phyloP scores from a whole-genome alignment of 176 grass and related monocot species.

The Miscanthus lutarioriparius region DNA sequence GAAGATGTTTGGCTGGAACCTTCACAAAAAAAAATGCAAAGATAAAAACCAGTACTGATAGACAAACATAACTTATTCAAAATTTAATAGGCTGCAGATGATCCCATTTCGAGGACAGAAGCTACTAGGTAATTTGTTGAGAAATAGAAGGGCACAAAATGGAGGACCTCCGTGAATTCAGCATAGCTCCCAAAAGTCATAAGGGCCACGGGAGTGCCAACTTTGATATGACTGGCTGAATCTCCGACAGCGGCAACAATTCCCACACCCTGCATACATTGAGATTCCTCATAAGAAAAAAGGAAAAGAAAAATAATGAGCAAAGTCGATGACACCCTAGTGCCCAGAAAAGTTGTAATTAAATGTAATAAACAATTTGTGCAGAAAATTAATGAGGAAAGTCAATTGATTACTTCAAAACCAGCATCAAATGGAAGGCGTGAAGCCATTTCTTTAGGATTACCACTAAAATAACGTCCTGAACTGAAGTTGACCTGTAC shows the following conservation, averaged over 20 bases:
- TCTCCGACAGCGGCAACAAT: slow-evolving; percentile 89
- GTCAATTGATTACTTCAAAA: slow-evolving; percentile 70
- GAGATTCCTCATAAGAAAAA: slow-evolving; percentile 9
- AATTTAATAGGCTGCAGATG: slow-evolving; percentile 12
- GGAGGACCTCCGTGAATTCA: slow-evolving; percentile 72
- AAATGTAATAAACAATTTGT: neutral
- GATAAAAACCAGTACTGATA: slow-evolving; percentile 20
- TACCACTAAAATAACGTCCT: slow-evolving; percentile 81
- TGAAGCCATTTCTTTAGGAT: slow-evolving; percentile 61
- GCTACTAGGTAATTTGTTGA: slow-evolving; percentile 16
- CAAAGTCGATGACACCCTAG: neutral
- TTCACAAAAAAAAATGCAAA: slow-evolving; percentile 53
- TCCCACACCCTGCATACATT: slow-evolving; percentile 78
- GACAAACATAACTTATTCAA: neutral
- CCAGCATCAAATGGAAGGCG: slow-evolving; percentile 95
- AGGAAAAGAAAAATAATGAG: neutral
- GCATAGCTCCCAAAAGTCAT: slow-evolving; percentile 98
- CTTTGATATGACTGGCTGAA: slow-evolving; percentile 75
- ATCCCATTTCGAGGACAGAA: slow-evolving; percentile 9
- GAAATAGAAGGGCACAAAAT: slow-evolving; percentile 32
- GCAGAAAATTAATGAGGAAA: neutral
- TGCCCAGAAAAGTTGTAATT: neutral
- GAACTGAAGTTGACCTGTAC: slow-evolving; percentile 96
- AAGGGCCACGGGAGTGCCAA: slow-evolving; percentile 87
- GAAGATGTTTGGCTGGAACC: slow-evolving; percentile 92